These are phyloP conservation scores for Spathaspora boniae DNA, from an alignment of 805 yeast species.

Conservation along the genomic window DNA sequence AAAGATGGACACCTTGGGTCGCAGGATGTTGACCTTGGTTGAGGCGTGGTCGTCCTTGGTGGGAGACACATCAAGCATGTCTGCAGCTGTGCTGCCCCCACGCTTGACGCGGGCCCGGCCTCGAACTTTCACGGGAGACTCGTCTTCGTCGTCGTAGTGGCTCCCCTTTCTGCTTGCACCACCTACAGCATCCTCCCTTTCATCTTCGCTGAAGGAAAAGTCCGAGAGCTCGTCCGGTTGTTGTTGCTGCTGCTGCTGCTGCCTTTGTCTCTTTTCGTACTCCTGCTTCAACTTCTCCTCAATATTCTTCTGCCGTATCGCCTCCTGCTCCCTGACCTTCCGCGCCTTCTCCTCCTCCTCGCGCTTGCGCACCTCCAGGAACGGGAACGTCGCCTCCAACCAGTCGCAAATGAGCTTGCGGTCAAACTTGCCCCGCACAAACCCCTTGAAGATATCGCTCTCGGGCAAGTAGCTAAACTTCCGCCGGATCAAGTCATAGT, in stretches of 20 bases:
- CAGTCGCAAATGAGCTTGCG: conserved; percentile 37
- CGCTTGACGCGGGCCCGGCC: conserved; percentile 29
- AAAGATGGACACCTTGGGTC: conserved; percentile 39
- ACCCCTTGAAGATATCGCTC: conserved; percentile 38
- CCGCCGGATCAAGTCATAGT: conserved; percentile 35
- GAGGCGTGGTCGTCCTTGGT: conserved; percentile 14
- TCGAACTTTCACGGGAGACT: conserved; percentile 32
- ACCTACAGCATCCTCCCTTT: conserved; percentile 4
- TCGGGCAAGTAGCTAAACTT: conserved; percentile 38
- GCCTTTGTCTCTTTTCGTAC: conserved; percentile 11
- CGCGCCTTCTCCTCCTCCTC: conserved; percentile 11
- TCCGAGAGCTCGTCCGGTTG: not conserved
- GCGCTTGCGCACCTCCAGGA: conserved; percentile 21
- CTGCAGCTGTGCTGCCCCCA: too few relatives aligned
- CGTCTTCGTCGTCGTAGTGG: conserved; percentile 30
- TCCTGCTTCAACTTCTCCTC: conserved; percentile 14
- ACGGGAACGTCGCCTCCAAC: conserved; percentile 33
- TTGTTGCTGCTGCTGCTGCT: conserved; percentile 5
- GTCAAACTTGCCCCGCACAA: conserved; percentile 41
- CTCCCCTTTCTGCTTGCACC: conserved; percentile 6
- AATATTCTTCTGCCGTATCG: conserved; percentile 12
- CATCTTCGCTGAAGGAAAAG: conserved; percentile 2
- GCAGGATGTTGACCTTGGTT: conserved; percentile 38
- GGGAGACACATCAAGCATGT: conserved; percentile 21
- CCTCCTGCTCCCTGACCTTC: conserved; percentile 11